These are phyloP conservation scores for Talinum fruticosum DNA, from an alignment of 148 eudicot genomes.

Conservation along the genomic window DNA sequence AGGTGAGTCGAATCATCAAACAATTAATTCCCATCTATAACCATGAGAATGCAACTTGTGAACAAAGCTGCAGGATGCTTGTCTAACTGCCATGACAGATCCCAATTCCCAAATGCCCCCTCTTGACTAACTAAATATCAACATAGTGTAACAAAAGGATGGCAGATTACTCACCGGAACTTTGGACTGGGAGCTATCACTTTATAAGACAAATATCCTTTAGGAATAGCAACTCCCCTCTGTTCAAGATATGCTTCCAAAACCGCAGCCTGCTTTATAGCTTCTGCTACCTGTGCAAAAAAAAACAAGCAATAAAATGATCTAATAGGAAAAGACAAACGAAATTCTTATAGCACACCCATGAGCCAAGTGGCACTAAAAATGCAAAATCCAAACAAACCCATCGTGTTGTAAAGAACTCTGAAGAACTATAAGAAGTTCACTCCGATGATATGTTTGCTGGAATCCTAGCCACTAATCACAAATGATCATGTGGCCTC, in stretches of 20 bases:
- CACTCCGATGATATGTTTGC: background rate
- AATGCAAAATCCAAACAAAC: background rate
- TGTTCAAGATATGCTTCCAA: slow-evolving; percentile 81
- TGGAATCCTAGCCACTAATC: background rate
- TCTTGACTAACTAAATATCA: background rate
- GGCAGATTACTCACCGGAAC: slow-evolving; percentile 46
- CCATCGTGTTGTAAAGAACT: background rate
- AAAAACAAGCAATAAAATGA: background rate
- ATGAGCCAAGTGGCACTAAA: background rate
- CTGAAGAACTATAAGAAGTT: background rate
- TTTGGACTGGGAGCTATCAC: slow-evolving; percentile 75
- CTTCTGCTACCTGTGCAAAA: slow-evolving; percentile 49
- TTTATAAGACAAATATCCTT: slow-evolving; percentile 71
- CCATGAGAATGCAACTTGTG: background rate
- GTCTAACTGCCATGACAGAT: background rate
- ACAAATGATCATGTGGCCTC: background rate
- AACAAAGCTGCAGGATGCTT: background rate
- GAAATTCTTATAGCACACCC: background rate
- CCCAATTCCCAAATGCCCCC: background rate
- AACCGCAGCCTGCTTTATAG: slow-evolving; percentile 49
- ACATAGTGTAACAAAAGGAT: background rate
- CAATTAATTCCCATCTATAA: background rate
- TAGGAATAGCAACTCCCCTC: slow-evolving; percentile 77
- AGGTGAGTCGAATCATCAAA: background rate
- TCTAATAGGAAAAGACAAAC: background rate